Conservation (phyloP, 495 filamentous ascomycete genomes). For the Copromyces sp. region DNA sequence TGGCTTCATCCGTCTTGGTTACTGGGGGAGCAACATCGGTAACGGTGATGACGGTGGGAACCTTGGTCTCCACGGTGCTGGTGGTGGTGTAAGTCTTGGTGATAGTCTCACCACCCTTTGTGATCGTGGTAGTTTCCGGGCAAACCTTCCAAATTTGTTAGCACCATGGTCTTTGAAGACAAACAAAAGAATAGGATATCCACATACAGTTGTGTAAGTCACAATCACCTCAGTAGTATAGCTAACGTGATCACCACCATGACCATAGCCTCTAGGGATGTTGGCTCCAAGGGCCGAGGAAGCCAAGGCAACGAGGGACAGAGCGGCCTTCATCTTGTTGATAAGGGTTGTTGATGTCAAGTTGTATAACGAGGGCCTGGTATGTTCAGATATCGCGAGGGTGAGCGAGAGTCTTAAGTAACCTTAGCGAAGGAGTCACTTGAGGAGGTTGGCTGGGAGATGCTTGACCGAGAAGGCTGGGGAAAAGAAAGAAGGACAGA, state of each 20-base stretch:
- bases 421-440: constrained; percentile 41
- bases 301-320: constrained; percentile 31
- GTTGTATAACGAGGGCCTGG: constrained; percentile 16
- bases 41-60: constrained; percentile 17
- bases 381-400: background rate
- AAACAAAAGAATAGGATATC: background rate
- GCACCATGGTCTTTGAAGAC: background rate
- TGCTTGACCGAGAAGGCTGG: constrained; percentile 14
- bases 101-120: constrained; percentile 25
- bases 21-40: constrained; percentile 16
- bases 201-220: constrained; percentile 27
- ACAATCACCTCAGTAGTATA: constrained; percentile 28
- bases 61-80: constrained; percentile 21
- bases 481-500: constrained; percentile 5
- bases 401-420: constrained; percentile 27
- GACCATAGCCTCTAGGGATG: constrained; percentile 9
- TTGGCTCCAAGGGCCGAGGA: constrained; percentile 27
- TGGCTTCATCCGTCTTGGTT: constrained; percentile 10
- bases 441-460: constrained; percentile 16
- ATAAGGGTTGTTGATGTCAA: constrained; percentile 3
- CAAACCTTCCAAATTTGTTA: constrained; percentile 12
- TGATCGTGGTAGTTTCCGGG: constrained; percentile 33
- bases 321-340: constrained; percentile 31
- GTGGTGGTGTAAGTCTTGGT: constrained; percentile 39
- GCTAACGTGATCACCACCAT: constrained; percentile 23